Base-by-base conservation (phyloP, 768 basidiomycete species). In the Pisolithus marmoratus region DNA sequence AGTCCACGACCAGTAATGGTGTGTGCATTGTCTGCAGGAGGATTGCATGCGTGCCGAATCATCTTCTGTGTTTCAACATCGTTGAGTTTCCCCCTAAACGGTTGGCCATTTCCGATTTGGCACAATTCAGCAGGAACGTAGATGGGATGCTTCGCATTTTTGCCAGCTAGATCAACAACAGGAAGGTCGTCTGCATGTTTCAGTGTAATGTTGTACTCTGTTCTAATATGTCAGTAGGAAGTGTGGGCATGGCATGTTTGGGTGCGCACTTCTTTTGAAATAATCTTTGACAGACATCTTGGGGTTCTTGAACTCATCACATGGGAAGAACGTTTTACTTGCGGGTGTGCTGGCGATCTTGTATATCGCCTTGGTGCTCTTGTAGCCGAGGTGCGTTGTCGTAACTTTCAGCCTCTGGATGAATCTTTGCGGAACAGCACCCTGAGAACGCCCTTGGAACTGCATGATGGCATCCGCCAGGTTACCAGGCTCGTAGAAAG, bases 91-190 rank as follows among this genome's bases (percentile, higher is more conserved):
- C 79, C 84, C 20, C 75, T 74, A 71, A 79, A 87, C 0, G 83
- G 71, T 55, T 80, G 79, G 7, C 82, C 82, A 0, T 76, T 66
- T 9, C 73, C 63, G 46, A 91, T 85, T 22, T 78, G 69, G 69
- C 88, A 90, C 1, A 91, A 46, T 62, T 91, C 88, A 1, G 85
- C 81, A 0, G 88, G 88, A 1, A 89, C 65, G 58, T 65, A 79
- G 40, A 63, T 66, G 1, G 72, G 54, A 29, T 56, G 58, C 31
- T 58, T 56, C 26, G 69, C 44, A 36, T 63, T 60, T 48, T 36
- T 55, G 47, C 58, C 78, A 57, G 55, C 72, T 7, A 86, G 77
- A 53, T 85, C 78, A 38, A 87, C 74, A 9, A 85, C 72, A 0
- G 77, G 81, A 46, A 85, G 58, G 2, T 82, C 67, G 4, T 64